Evolutionary conservation across 768 basidiomycete species (phyloP).

Genomic region (Crucibulum laeve): DNA sequence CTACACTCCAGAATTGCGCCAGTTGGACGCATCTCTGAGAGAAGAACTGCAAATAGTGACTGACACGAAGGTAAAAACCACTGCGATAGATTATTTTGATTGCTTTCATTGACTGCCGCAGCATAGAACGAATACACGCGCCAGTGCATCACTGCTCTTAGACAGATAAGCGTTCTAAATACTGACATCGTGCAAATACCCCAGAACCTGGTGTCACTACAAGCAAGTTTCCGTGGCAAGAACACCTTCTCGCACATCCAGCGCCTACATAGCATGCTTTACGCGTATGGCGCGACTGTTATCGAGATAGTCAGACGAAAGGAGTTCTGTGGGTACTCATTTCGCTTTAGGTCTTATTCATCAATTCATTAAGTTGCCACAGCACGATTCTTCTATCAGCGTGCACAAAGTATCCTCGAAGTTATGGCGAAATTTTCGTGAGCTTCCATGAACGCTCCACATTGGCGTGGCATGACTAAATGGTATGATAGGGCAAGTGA

Average conservation of each 20-base stretch:
- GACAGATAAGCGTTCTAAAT: conserved; percentile 77
- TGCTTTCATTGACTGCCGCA: conserved; percentile 18
- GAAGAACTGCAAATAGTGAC: conserved; percentile 56
- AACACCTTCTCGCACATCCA: conserved; percentile 90
- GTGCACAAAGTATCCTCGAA: conserved; percentile 78
- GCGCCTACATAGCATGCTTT: conserved; percentile 83
- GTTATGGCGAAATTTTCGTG: conserved; percentile 87
- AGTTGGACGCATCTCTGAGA: conserved; percentile 57
- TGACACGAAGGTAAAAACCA: conserved; percentile 44
- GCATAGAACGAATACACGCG: conserved; percentile 69
- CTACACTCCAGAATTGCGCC: conserved; percentile 59
- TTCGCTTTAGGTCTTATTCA: neutral
- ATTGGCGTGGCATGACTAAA: conserved; percentile 1
- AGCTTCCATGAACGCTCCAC: conserved; percentile 20
- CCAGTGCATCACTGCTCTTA: conserved; percentile 60
- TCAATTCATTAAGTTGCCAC: conserved; percentile 1
- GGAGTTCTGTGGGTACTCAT: conserved; percentile 66
- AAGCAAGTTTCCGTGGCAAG: conserved; percentile 67
- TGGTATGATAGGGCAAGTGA: conserved; percentile 55
- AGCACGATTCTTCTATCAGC: conserved; percentile 79
- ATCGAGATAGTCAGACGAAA: conserved; percentile 88
- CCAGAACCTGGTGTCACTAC: conserved; percentile 55
- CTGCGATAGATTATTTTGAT: neutral
- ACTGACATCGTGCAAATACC: conserved; percentile 77
- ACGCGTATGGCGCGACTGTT: conserved; percentile 88